Percentiles rank a stretch among this genome's conserved stretches.
Evolutionary conservation across 208 protist species (phyloP).

Genomic region (Leishmania guyanensis): DNA sequence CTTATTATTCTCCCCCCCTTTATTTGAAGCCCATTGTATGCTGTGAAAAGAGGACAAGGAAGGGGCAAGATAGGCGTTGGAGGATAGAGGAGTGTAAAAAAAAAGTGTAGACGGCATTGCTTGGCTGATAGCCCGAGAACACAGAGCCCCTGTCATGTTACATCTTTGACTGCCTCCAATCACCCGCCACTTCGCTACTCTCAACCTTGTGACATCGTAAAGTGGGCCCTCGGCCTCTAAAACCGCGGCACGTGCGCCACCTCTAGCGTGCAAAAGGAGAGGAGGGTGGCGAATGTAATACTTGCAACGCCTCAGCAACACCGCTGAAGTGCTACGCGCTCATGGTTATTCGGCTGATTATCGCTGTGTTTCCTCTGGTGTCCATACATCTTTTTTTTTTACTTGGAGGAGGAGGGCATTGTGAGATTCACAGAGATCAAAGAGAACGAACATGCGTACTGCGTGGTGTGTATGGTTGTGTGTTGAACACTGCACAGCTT

Average conservation of each 20-base stretch:
- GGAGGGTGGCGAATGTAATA: neutral
- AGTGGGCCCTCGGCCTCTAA: too few relatives aligned
- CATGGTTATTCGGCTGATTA: neutral
- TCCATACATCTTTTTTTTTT: too few relatives aligned
- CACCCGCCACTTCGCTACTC: neutral
- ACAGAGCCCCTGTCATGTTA: neutral
- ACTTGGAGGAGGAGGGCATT: neutral
- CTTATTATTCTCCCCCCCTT: neutral
- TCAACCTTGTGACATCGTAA: neutral
- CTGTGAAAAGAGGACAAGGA: neutral
- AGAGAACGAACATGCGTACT: neutral
- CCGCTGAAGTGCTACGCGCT: neutral
- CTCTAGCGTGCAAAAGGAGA: neutral
- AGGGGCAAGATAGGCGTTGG: neutral
- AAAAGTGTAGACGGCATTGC: neutral
- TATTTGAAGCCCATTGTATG: neutral
- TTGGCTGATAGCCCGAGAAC: neutral
- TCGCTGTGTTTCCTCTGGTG: neutral
- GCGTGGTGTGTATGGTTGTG: neutral
- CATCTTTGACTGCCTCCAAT: neutral
- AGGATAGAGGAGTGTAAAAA: neutral
- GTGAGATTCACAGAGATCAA: neutral
- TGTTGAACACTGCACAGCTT: too few relatives aligned
- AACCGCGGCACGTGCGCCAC: neutral
- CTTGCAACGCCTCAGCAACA: neutral